Conservation (phyloP, 768 basidiomycete genomes). For the Tricholoma hemisulphureum region DNA sequence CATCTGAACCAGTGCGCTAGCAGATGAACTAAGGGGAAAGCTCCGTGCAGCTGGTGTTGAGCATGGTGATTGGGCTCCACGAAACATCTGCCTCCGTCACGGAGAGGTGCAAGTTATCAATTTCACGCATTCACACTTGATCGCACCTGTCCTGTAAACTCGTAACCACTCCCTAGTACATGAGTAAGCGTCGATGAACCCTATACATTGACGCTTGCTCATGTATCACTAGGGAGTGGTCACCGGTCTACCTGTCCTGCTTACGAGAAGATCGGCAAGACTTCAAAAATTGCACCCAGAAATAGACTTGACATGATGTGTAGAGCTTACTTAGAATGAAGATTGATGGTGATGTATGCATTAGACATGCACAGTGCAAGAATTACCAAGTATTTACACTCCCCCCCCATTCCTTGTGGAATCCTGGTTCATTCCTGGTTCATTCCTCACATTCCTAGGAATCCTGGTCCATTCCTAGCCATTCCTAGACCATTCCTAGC, state of each 20-base stretch:
- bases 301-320: not conserved
- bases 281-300: not conserved
- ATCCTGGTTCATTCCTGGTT: no score
- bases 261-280: not conserved
- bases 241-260: no score
- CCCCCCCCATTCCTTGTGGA: no score
- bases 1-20: not conserved
- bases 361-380: not conserved
- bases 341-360: not conserved
- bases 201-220: no score
- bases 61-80: not conserved
- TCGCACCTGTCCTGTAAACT: no score
- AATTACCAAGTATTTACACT: no score
- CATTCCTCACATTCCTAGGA: no score
- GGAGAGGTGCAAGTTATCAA: not conserved
- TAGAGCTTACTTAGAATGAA: not conserved
- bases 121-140: not conserved
- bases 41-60: slow-evolving; percentile 1
- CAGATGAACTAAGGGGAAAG: not conserved
- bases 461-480: no score
- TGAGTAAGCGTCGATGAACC: no score
- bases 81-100: slow-evolving; percentile 1
- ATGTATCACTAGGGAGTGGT: no score
- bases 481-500: no score
- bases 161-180: no score